These are phyloP conservation scores for Hibiscus syriacus DNA, from an alignment of 345 rosid species.

Conservation along the genomic window DNA sequence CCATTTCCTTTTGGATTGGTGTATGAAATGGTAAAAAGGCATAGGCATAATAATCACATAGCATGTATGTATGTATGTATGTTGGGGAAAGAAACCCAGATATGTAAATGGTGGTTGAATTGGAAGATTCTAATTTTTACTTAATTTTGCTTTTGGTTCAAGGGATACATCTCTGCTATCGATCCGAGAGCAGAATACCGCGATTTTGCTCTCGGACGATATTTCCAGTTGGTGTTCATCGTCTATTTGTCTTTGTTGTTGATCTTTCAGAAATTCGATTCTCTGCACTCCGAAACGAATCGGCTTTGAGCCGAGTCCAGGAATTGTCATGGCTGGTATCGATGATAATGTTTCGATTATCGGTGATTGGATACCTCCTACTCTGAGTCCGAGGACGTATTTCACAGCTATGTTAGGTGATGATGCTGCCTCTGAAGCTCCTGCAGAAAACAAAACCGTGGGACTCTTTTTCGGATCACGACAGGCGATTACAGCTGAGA, in stretches of 20 bases:
- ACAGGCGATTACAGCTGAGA: slow-evolving; percentile 22
- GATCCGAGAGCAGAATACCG: not conserved
- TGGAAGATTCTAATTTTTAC: not conserved
- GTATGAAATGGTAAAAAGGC: no score
- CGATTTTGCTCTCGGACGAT: not conserved
- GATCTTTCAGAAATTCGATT: slow-evolving; percentile 27
- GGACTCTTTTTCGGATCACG: slow-evolving; percentile 27
- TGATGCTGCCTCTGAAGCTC: slow-evolving; percentile 29
- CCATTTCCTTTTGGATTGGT: slow-evolving; percentile 6
- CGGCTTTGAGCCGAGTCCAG: slow-evolving; percentile 10
- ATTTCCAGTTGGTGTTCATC: not conserved
- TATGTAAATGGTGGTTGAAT: no score
- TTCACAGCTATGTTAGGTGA: slow-evolving; percentile 47
- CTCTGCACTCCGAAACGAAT: slow-evolving; percentile 12
- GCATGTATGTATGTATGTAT: no score
- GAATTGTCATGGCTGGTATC: slow-evolving; percentile 50
- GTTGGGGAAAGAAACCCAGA: no score
- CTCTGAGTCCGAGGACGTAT: slow-evolving; percentile 51
- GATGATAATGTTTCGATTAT: slow-evolving; percentile 64
- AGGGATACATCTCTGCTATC: not conserved
- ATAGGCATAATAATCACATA: no score
- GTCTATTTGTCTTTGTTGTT: slow-evolving; percentile 8
- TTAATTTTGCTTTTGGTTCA: not conserved
- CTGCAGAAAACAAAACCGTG: slow-evolving; percentile 21
- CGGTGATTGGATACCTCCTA: slow-evolving; percentile 79